Base-by-base conservation (phyloP, 106 monocot species). In the Alisma plantagoaquatica region DNA sequence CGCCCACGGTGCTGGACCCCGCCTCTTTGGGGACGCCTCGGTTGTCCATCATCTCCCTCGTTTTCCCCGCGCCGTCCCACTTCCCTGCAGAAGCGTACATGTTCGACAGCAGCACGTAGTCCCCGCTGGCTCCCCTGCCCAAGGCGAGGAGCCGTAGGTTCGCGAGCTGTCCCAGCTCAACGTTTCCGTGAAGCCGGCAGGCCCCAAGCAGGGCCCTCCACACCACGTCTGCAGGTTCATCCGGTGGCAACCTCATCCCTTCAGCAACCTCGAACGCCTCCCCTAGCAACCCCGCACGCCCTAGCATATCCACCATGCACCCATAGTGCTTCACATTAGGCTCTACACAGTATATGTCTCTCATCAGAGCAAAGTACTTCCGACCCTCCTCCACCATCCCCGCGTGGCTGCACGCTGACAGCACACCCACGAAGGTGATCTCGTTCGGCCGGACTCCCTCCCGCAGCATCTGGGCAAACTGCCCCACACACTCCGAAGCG, bases 251-350 rank as follows among this genome's bases (percentile, higher is more conserved):
- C n/a, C n/a, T n/a, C 88, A 78, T 79, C n/a, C 15, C 27, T 10
- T 62, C 48, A 1, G 76, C 51, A 26, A 79, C 60, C 9, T 64
- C 20, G 19, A 78, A 79, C 7, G 82, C 88, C 51, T 82, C 82
- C 22, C 70, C 57, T 9, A 88, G 23, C 2, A 66, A 43, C 0
- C 88, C 88, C 0, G 76, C 82, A 25, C 88, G 75, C 6, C 88
- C 72, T 1, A 88, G 67, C 67, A 82, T 75, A 60, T 88, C 88
- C 20, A 82, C 88, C 82, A 88, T 82, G 69, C 82, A 82, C 26
- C 88, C 88, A 38, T 73, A 76, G 23, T 88, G 88, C 67, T 76
- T 88, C 27, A 88, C 57, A 23, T 79, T 73, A 0, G 82, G 88
- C 18, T 70, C 50, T 2, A 88, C 67, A 0, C 31, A 33, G 32